Base-by-base conservation (phyloP, 352 stramenopile species). In the Saprolegnia parasitica region DNA sequence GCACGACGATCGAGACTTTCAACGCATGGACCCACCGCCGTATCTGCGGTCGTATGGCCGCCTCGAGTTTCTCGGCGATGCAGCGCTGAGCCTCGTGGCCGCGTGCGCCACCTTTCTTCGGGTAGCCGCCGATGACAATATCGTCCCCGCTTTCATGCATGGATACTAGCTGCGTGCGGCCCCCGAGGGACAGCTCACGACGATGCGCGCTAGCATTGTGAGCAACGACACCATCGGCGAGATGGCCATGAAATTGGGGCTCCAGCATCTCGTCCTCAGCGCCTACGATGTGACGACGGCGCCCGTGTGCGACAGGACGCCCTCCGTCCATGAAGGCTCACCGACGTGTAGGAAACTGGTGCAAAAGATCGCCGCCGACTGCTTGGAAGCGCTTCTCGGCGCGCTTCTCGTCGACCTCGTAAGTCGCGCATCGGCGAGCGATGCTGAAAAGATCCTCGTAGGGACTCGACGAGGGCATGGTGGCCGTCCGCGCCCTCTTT, bases 21-120 rank as follows among this genome's bases (percentile, higher is more conserved):
- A 84, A 40, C 75, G 89, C n/a, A 78, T 90, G 65, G 90, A 89
- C 29, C 79, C 90, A 68, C 91, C 86, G 4, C 78, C 78, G 15
- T 93, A 83, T 58, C 67, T 90, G 45, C 93, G 85, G 52, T 81
- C 87, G 50, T 93, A 95, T 66, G 86, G 94, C 40, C 83, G 87
- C 4, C 75, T 96, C 24, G 86, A 93, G 72, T 96, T 94, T 73
- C 67, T 96, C 0, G 87, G 87, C 15, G 86, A 96, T 52, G 83
- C 86, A 0, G 87, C 92, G 60, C 74, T 96, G n/a, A 86, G 84
- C 24, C 91, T 94, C 64, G 71, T 96, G 15, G 81, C 93, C 42
- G 85, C 87, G 23, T 90, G 84, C 15, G 90, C 86, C 20, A 73
- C 82, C 16, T 93, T 93, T 65, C 62, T 93, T 39, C 46, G 56